These are phyloP conservation scores for Kandelia obovata DNA, from an alignment of 345 rosid genomes.

Conservation along the genomic window DNA sequence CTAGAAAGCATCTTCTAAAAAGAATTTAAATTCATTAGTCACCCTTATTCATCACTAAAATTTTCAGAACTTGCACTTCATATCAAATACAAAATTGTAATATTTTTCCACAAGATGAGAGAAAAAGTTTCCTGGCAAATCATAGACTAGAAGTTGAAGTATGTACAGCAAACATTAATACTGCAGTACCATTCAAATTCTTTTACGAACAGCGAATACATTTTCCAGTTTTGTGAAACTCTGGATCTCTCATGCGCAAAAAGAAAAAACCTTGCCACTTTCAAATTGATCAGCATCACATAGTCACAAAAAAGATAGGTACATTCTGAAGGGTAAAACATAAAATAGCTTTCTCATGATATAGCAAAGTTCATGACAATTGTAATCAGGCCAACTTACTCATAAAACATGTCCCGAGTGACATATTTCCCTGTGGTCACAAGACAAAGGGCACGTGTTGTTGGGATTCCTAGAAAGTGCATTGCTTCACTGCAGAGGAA, in stretches of 20 bases:
- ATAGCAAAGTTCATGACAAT: background rate
- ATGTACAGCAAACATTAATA: background rate
- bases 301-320: background rate
- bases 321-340: background rate
- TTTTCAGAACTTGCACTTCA: too few relatives aligned
- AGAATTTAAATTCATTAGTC: slow-evolving; percentile 3
- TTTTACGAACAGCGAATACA: background rate
- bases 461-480: slow-evolving; percentile 92
- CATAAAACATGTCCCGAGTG: slow-evolving; percentile 95
- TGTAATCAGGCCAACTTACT: slow-evolving; percentile 49
- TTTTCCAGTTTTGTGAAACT: background rate
- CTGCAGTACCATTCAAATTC: background rate
- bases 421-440: slow-evolving; percentile 90
- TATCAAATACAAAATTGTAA: too few relatives aligned
- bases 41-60: background rate
- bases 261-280: background rate
- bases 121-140: too few relatives aligned
- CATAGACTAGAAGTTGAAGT: too few relatives aligned
- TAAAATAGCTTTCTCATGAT: background rate
- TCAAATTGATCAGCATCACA: slow-evolving; percentile 1
- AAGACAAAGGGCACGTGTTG: slow-evolving; percentile 92
- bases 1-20: background rate
- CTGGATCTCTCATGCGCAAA: background rate
- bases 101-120: too few relatives aligned
- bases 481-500: slow-evolving; percentile 94